Evolutionary conservation across 768 basidiomycete genomes (phyloP), one percentile per base, ranked within the genome.

Genomic region (Rhodotorula graminis): DNA sequence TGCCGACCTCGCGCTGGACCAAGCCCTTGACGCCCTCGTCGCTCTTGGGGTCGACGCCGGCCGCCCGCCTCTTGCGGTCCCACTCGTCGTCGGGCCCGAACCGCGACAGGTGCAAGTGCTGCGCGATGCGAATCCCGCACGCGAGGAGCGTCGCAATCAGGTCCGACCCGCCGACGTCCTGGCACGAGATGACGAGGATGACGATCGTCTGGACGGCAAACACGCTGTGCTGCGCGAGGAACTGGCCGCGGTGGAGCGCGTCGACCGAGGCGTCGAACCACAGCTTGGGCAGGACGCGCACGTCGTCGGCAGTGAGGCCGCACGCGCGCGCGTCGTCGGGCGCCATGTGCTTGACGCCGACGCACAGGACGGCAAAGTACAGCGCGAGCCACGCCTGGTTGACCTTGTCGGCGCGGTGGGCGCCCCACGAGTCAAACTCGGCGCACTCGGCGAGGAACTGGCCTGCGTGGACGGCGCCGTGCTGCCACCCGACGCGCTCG

Each of bases 191-290:
- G 60, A 64, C 64, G n/a, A 75, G 53, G 60, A 75, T 33, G 55
- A 57, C 58, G 57, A 71, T 69, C 25, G 64, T 40, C 62, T 70
- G 69, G 25, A 70, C 55, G 23, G 64, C n/a, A 61, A 62, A 68
- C 64, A 69, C 56, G 14, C 60, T 63, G 56, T 69, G 73, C 61
- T 71, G 65, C 46, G 65, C 63, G 15, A 75, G 56, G 31, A 75
- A 75, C 29, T 71, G 58, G 12, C 53, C 44, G n/a, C 70, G 70
- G 46, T 71, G 56, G 19, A 75, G 67, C 1, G 74, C 60, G 21
- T 71, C 70, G 42, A 75, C 65, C 12, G 64, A n/a, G 6, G 70
- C 67, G 37, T 75, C 70, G 47, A 75, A 75, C 37, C 59, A 75
- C 6, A 33, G 46, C 47, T 62, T 65, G 1, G 74, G 57, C 18